Evolutionary conservation across 202 grass and related monocot genomes (phyloP).

Genomic region (Zizania palustris): DNA sequence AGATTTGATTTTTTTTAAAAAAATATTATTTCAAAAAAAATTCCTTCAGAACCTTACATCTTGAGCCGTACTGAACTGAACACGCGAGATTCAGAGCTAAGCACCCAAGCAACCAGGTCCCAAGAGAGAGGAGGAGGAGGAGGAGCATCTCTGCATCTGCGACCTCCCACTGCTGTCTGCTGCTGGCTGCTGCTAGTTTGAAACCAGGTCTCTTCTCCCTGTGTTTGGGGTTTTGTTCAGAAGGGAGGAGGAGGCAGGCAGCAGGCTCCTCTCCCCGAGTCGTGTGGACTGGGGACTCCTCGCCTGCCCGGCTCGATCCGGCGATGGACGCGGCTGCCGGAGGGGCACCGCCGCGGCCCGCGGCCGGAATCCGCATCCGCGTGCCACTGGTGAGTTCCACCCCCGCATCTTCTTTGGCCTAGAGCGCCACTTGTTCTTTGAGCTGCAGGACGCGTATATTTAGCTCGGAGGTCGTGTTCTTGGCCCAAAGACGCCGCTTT

Average conservation of each 20-base stretch:
- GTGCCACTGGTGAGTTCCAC: slow-evolving; percentile 42
- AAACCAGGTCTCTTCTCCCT: background rate
- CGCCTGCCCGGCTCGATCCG: slow-evolving; percentile 20
- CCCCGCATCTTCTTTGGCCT: background rate
- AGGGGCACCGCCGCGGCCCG: background rate
- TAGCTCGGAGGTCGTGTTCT: slow-evolving; percentile 14
- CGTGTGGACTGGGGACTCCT: background rate
- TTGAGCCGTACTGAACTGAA: too few species aligned
- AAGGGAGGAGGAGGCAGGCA: background rate
- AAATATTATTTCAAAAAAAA: too few species aligned
- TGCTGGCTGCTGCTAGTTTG: slow-evolving; percentile 2
- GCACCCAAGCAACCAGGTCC: background rate
- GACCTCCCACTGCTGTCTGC: slow-evolving; percentile 1
- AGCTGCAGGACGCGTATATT: slow-evolving; percentile 1
- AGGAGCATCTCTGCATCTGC: background rate
- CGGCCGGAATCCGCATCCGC: slow-evolving; percentile 35
- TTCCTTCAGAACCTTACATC: too few species aligned
- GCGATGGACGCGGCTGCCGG: slow-evolving; percentile 31
- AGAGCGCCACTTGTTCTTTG: background rate
- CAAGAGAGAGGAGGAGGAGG: background rate
- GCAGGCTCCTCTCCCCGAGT: background rate
- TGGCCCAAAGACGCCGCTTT: slow-evolving; percentile 21
- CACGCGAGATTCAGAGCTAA: too few species aligned
- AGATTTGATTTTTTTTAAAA: too few species aligned
- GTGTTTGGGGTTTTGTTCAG: too few species aligned